These are phyloP conservation scores for Comarum palustre DNA, from an alignment of 306 rosid genomes.

Conservation along the genomic window DNA sequence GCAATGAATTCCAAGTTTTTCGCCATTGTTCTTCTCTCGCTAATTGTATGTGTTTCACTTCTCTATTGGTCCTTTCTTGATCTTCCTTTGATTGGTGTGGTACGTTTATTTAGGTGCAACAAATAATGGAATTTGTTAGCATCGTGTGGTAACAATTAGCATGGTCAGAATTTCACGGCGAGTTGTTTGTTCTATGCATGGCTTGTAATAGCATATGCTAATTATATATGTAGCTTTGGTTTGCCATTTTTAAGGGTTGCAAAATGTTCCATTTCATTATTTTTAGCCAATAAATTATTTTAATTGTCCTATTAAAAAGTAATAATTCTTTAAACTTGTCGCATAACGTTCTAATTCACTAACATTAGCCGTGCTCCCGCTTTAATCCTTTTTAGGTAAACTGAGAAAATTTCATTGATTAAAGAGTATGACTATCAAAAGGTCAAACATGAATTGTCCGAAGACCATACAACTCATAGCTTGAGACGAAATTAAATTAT, in stretches of 20 bases:
- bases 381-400: too few relatives aligned
- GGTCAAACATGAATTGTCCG: too few relatives aligned
- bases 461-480: too few relatives aligned
- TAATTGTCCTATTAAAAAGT: too few relatives aligned
- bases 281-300: neutral
- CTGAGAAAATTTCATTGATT: too few relatives aligned
- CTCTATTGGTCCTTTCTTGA: slow-evolving; percentile 18
- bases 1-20: slow-evolving; percentile 19
- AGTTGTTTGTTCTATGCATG: neutral
- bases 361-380: too few relatives aligned
- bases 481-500: too few relatives aligned
- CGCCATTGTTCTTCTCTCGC: slow-evolving; percentile 29
- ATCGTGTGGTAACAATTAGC: neutral
- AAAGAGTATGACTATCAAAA: too few relatives aligned
- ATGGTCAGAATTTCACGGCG: neutral
- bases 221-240: too few relatives aligned
- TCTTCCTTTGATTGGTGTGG: neutral
- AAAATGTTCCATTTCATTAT: neutral
- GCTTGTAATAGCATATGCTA: neutral
- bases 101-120: neutral
- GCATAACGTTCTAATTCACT: too few relatives aligned
- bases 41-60: neutral
- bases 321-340: too few relatives aligned
- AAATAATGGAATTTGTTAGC: neutral
- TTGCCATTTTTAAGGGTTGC: neutral